A percentile compares a stretch with the other conserved stretches of the same genome.
phyloP scores from a whole-genome alignment of 164 flowering plant genomes.

The Macadamia tetraphylla region DNA sequence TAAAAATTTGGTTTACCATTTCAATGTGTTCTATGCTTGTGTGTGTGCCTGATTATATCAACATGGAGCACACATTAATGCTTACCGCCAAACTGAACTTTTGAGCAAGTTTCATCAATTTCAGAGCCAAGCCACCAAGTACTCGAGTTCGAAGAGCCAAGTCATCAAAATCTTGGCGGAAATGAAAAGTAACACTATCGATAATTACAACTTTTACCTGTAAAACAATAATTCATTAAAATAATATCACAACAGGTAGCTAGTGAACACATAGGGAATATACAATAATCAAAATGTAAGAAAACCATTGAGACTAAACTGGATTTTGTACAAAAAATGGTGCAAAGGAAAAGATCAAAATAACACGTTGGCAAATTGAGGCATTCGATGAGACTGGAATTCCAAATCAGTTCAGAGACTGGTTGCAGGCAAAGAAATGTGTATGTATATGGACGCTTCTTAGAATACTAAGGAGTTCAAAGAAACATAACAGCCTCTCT shows the following conservation, averaged over 20 bases:
- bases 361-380: no score
- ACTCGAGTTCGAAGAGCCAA: slow-evolving; percentile 78
- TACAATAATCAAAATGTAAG: no score
- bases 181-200: slow-evolving; percentile 89
- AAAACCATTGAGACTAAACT: no score
- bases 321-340: not conserved
- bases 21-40: not conserved
- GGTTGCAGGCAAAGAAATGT: no score
- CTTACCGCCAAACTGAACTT: slow-evolving; percentile 70
- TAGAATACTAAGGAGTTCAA: no score
- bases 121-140: slow-evolving; percentile 68
- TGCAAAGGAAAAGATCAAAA: no score
- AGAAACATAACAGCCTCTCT: no score
- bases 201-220: slow-evolving; percentile 77
- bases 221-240: slow-evolving; percentile 5
- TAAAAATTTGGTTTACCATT: no score
- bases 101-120: slow-evolving; percentile 84
- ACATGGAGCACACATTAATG: not conserved
- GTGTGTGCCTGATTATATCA: not conserved
- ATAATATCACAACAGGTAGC: not conserved
- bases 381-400: no score
- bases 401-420: no score
- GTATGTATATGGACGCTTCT: no score
- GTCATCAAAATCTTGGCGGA: slow-evolving; percentile 92
- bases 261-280: not conserved